These are phyloP conservation scores for Suillus cothurnatus DNA, from an alignment of 768 basidiomycete genomes.

Conservation along the genomic window DNA sequence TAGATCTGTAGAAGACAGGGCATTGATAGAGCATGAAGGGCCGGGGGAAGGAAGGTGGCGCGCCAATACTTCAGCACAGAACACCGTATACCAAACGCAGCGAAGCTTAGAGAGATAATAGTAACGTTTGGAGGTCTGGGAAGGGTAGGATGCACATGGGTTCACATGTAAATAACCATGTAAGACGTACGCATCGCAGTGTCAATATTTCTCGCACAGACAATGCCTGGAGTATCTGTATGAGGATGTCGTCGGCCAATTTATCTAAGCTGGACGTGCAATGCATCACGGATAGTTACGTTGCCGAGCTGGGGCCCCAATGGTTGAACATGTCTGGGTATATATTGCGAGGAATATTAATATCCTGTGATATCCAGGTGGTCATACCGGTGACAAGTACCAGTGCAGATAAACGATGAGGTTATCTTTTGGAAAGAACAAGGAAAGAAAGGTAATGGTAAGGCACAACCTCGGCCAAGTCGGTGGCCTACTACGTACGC, in stretches of 20 bases:
- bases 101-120: conserved; percentile 27
- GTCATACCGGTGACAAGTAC: not conserved
- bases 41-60: conserved; percentile 24
- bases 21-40: conserved; percentile 9
- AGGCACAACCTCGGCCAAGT: not conserved
- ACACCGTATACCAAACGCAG: conserved; percentile 26
- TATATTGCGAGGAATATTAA: not conserved
- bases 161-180: not conserved
- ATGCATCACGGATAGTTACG: not conserved
- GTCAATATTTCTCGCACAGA: conserved; percentile 21
- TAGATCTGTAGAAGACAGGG: conserved; percentile 25
- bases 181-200: conserved; percentile 23
- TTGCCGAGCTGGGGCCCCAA: not conserved
- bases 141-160: not conserved
- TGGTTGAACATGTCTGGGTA: not conserved
- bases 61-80: conserved; percentile 24
- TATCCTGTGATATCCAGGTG: not conserved
- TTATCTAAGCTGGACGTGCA: conserved; percentile 18
- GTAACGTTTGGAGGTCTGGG: conserved; percentile 29
- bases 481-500: no score
- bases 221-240: conserved; percentile 20
- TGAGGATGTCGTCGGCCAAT: conserved; percentile 29
- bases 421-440: not conserved
- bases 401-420: not conserved
- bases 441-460: not conserved